These are phyloP conservation scores for Kandelia obovata DNA, from an alignment of 345 rosid genomes.

Conservation along the genomic window DNA sequence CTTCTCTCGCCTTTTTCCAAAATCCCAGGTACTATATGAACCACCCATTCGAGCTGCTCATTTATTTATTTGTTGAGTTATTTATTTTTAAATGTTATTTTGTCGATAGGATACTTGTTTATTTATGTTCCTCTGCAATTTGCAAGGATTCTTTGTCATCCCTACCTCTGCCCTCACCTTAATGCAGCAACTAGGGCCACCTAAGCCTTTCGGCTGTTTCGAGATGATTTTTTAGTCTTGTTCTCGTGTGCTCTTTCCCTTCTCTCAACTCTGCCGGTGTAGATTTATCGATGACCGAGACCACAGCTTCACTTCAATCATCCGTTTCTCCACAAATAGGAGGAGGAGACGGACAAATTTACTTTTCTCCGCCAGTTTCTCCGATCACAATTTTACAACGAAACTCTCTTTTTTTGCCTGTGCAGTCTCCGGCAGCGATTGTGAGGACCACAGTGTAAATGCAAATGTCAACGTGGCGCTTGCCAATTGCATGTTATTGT, in stretches of 20 bases:
- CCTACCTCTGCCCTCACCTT: too few species aligned
- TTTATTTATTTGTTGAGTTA: too few species aligned
- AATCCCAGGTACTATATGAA: too few species aligned
- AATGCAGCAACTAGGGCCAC: too few species aligned
- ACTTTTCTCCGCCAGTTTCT: not conserved
- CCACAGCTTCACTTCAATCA: not conserved
- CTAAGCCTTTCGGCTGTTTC: too few species aligned
- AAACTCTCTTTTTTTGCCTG: conserved; percentile 40
- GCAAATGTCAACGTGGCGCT: conserved; percentile 22
- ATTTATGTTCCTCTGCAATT: too few species aligned
- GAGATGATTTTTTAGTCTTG: too few species aligned
- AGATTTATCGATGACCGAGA: conserved; percentile 1
- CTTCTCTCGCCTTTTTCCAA: too few species aligned
- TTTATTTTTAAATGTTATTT: too few species aligned
- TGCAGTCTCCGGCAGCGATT: conserved; percentile 14
- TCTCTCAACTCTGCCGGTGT: conserved; percentile 37
- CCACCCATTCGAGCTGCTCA: too few species aligned
- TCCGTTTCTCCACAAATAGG: not conserved
- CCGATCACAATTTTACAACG: not conserved
- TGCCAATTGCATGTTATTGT: conserved; percentile 26
- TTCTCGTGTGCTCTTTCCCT: not conserved
- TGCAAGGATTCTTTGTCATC: too few species aligned
- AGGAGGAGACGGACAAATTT: conserved; percentile 15
- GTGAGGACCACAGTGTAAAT: conserved; percentile 8
- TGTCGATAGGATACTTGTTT: too few species aligned